A percentile compares a stretch with the other conserved stretches of the same genome.
Conservation (phyloP, 768 basidiomycete species). For the Lyophyllum semitale region DNA sequence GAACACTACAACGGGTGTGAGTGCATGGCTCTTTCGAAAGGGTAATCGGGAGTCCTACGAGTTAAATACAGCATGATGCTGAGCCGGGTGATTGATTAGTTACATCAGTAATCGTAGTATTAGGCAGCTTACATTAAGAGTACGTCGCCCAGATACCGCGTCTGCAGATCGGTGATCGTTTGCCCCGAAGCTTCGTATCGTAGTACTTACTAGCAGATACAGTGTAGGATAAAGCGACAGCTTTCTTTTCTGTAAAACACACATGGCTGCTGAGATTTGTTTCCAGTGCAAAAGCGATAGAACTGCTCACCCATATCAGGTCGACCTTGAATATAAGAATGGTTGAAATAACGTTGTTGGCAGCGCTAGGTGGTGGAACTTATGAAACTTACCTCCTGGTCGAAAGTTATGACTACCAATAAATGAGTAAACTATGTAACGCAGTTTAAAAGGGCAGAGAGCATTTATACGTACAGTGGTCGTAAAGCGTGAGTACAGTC, state of each 20-base stretch:
- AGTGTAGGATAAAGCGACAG: neutral
- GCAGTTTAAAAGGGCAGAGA: neutral
- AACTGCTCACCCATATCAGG: neutral
- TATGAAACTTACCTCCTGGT: neutral
- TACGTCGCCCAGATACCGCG: neutral
- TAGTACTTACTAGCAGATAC: neutral
- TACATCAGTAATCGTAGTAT: neutral
- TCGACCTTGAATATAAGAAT: neutral
- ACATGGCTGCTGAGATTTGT: neutral
- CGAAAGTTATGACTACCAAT: neutral
- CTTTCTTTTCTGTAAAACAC: neutral
- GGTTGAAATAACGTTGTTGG: neutral
- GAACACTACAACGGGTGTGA: neutral
- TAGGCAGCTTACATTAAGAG: neutral
- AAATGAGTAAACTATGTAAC: neutral
- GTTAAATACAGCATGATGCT: neutral
- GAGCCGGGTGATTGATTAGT: neutral
- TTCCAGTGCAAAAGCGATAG: neutral
- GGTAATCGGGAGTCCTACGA: neutral
- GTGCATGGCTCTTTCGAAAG: neutral
- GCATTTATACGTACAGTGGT: neutral
- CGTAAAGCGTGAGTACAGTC: neutral
- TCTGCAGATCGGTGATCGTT: neutral
- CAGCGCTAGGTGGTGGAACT: neutral
- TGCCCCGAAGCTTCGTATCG: neutral